These are phyloP conservation scores for Vanderwaltozyma tropicalis DNA, from an alignment of 805 yeast genomes.

Conservation along the genomic window DNA sequence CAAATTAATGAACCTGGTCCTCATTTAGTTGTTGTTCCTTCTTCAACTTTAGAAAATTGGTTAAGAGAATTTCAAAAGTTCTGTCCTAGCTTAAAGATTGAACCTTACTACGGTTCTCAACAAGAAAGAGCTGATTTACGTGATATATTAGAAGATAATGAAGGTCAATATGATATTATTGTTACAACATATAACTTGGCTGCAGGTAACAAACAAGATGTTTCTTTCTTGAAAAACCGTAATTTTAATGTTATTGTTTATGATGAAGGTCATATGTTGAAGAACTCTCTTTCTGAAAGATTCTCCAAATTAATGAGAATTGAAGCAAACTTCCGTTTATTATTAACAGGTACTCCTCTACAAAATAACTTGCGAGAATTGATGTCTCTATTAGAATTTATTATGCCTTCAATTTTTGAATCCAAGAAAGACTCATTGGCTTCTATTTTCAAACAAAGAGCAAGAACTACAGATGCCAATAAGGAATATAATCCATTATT, in stretches of 20 bases:
- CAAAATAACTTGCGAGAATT: slow-evolving; percentile 88
- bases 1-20: slow-evolving; percentile 56
- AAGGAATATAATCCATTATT: slow-evolving; percentile 63
- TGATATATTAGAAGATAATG: slow-evolving; percentile 45
- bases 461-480: slow-evolving; percentile 50
- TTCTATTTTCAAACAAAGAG: slow-evolving; percentile 78
- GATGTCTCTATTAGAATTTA: slow-evolving; percentile 82
- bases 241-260: slow-evolving; percentile 82
- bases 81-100: slow-evolving; percentile 70
- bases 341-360: slow-evolving; percentile 93
- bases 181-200: slow-evolving; percentile 93
- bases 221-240: slow-evolving; percentile 61
- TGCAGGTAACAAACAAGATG: slow-evolving; percentile 74
- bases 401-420: slow-evolving; percentile 71
- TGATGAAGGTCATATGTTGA: slow-evolving; percentile 96
- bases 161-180: slow-evolving; percentile 65
- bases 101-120: slow-evolving; percentile 89
- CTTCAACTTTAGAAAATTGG: slow-evolving; percentile 97
- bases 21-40: slow-evolving; percentile 89
- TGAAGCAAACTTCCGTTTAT: slow-evolving; percentile 69
- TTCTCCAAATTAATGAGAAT: slow-evolving; percentile 79
- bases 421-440: slow-evolving; percentile 75
- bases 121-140: slow-evolving; percentile 78
- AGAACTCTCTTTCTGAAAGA: slow-evolving; percentile 80
- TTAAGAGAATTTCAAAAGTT: slow-evolving; percentile 84